Evolutionary conservation across 2,329 filamentous ascomycete species (phyloP), one percentile per base, ranked within the genome.

Genomic region (Drechslerella coelobrocha): DNA sequence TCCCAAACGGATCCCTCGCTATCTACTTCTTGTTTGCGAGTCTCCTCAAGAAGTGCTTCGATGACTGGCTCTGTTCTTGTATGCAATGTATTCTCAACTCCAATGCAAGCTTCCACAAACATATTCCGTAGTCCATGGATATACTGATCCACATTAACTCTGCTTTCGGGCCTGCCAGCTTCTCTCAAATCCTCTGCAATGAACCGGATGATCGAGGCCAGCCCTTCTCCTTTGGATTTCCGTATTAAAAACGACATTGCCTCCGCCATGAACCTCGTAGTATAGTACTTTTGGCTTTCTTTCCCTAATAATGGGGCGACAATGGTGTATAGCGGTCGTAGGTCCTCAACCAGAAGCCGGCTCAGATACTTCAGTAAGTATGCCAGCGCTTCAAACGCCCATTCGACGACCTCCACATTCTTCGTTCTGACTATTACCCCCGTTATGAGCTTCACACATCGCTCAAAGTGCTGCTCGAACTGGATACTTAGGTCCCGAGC

Each of bases 321-420:
- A 56, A 94, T 59, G 24, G 54, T 85, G 77, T 91, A 92, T 1
- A 95, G 88, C 50, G 93, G 91, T 72, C 90, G 84, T 73, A 99
- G 80, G 77, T 99, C 90, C 2, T 91, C 89, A 0, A 94, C 89
- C 21, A 99, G 80, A 0, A 97, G 84, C 73, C 91, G 88, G 1
- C 92, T 95, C 3, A 99, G 85, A 77, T 97, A 97, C 78, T 99
- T 99, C 85, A 99, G 97, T 41, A 97, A 83, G 83, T 95, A 99
- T 48, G 94, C 92, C 61, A 99, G 83, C 75, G 91, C 92, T 10
- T 89, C 91, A 80, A 99, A 99, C 54, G 91, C 93, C 92, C 93
- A 97, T 80, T 99, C 94, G 54, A 97, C 90, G n/a, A 95, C 92
- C 73, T 92, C 90, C 24, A 90, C 88, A 76, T 90, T 89, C 62